These are phyloP conservation scores for Carex kokanica DNA, from an alignment of 176 grass and related monocot species.

Conservation along the genomic window DNA sequence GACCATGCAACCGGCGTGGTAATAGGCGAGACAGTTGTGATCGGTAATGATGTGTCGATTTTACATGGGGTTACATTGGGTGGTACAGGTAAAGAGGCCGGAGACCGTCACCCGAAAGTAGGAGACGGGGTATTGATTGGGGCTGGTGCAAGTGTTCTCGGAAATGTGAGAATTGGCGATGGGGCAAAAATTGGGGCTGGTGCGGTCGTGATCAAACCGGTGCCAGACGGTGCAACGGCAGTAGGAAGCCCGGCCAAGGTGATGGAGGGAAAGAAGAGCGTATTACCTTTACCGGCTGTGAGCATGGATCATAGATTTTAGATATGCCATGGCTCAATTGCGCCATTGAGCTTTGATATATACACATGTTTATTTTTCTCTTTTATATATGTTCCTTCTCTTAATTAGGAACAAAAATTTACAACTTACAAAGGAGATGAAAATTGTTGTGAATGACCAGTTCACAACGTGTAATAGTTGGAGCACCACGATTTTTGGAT, in stretches of 20 bases:
- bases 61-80: conserved; percentile 79
- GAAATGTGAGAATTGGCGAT: conserved; percentile 56
- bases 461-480: conserved; percentile 22
- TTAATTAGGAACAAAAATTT: not conserved
- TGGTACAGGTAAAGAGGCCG: conserved; percentile 63
- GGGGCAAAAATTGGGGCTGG: conserved; percentile 78
- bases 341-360: not conserved
- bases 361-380: not conserved
- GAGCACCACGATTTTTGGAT: conserved; percentile 18
- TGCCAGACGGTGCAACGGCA: conserved; percentile 49
- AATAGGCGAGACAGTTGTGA: conserved; percentile 81
- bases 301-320: conserved; percentile 71
- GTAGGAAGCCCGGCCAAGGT: conserved; percentile 69
- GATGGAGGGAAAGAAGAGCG: conserved; percentile 38
- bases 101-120: conserved; percentile 88
- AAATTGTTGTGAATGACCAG: conserved; percentile 27
- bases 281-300: conserved; percentile 25
- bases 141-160: conserved; percentile 74
- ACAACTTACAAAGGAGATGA: not conserved
- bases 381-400: not conserved
- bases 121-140: conserved; percentile 77
- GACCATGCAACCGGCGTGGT: conserved; percentile 94
- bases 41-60: conserved; percentile 68
- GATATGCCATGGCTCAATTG: not conserved
- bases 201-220: conserved; percentile 62